Percentiles rank a stretch among this genome's conserved stretches.
Conservation (phyloP, 805 yeast genomes). For the Candida vaughaniae region DNA sequence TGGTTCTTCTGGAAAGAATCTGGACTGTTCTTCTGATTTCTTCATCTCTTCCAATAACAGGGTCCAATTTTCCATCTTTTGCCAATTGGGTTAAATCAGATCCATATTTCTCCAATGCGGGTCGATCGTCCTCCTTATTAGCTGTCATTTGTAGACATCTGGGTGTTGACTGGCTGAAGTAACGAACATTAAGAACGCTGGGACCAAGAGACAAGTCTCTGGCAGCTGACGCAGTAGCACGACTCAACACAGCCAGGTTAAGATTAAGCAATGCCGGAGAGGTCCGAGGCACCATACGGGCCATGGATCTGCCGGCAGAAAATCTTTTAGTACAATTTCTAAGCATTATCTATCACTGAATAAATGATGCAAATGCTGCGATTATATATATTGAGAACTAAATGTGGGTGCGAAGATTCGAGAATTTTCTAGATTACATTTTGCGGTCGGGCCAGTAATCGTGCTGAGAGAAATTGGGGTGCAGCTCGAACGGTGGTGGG, state of each 20-base stretch:
- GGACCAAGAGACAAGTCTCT: background rate
- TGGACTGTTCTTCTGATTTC: conserved; percentile 93
- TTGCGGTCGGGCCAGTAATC: conserved; percentile 49
- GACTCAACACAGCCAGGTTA: too few relatives aligned
- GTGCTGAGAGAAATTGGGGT: conserved; percentile 43
- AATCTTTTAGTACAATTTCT: too few relatives aligned
- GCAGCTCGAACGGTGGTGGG: conserved; percentile 47
- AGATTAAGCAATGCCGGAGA: too few relatives aligned
- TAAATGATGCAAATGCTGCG: too few relatives aligned
- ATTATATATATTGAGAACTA: too few relatives aligned
- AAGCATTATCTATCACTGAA: too few relatives aligned
- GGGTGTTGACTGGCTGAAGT: conserved; percentile 19
- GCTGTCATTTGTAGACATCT: conserved; percentile 36
- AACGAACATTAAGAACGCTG: too few relatives aligned
- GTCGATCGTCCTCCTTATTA: conserved; percentile 50
- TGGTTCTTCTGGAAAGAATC: conserved; percentile 86
- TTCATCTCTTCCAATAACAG: conserved; percentile 95
- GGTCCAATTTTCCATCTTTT: conserved; percentile 85
- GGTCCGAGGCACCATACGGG: too few relatives aligned
- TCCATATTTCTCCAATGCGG: conserved; percentile 84
- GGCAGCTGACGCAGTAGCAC: too few relatives aligned
- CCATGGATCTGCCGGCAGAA: too few relatives aligned
- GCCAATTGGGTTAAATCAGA: conserved; percentile 86
- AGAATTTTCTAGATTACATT: conserved; percentile 6
- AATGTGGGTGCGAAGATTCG: too few relatives aligned